Percentiles rank a stretch among this genome's conserved stretches.
phyloP scores from a whole-genome alignment of 176 grass and related monocot genomes.

The Juncus effusus region DNA sequence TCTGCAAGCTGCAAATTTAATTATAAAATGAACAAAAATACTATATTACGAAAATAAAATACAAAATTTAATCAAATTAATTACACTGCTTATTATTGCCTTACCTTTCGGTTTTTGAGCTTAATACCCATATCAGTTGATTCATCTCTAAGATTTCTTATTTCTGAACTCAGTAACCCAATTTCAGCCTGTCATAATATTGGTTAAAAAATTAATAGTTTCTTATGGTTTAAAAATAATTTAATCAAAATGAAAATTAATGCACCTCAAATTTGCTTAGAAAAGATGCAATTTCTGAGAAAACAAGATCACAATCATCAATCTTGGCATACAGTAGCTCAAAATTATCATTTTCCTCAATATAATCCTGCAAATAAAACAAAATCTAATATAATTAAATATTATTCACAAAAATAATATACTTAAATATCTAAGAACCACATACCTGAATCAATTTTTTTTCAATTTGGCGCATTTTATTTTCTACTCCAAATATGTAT shows the following conservation, averaged over 20 bases:
- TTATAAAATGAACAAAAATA: neutral
- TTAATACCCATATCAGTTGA: slow-evolving; percentile 47
- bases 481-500: slow-evolving; percentile 43
- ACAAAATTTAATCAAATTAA: no score
- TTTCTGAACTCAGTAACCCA: slow-evolving; percentile 52
- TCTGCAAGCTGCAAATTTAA: slow-evolving; percentile 43
- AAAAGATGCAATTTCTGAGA: slow-evolving; percentile 58
- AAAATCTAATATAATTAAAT: neutral
- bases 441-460: slow-evolving; percentile 52
- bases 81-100: no score
- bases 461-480: slow-evolving; percentile 42
- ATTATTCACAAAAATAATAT: neutral
- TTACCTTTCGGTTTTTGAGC: slow-evolving; percentile 65
- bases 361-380: slow-evolving; percentile 56
- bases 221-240: slow-evolving; percentile 9
- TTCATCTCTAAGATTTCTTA: slow-evolving; percentile 68
- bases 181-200: slow-evolving; percentile 47
- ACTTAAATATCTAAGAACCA: no score
- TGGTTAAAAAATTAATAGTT: neutral
- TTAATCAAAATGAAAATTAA: slow-evolving; percentile 19
- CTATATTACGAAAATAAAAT: no score
- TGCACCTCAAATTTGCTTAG: slow-evolving; percentile 63
- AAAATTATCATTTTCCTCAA: slow-evolving; percentile 60
- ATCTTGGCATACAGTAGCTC: slow-evolving; percentile 57
- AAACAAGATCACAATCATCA: slow-evolving; percentile 61